A percentile compares a stretch with the other conserved stretches of the same genome.
These are phyloP conservation scores for Bruguiera parviflora DNA, from an alignment of 345 rosid species.

Conservation along the genomic window DNA sequence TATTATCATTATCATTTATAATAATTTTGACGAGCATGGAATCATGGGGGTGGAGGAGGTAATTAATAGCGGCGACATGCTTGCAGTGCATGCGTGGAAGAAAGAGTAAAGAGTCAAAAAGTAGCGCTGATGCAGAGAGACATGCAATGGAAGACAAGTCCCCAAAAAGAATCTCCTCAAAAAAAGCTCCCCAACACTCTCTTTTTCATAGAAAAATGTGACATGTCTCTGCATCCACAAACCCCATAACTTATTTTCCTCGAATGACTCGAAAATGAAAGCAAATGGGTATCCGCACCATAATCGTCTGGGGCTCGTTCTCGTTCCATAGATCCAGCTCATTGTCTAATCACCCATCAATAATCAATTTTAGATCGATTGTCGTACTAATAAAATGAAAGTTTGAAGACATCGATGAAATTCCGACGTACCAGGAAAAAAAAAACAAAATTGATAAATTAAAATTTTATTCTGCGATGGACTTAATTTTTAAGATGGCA, in stretches of 20 bases:
- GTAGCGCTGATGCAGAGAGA: background rate
- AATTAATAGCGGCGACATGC: constrained; percentile 6
- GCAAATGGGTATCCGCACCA: background rate
- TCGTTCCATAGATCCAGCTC: too few relatives aligned
- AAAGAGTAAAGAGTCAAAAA: constrained; percentile 8
- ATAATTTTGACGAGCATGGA: too few relatives aligned
- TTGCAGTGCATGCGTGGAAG: constrained; percentile 1
- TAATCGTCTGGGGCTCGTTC: background rate
- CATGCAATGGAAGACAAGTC: constrained; percentile 22
- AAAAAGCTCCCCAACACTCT: constrained; percentile 17
- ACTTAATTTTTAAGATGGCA: too few relatives aligned
- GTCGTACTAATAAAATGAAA: too few relatives aligned
- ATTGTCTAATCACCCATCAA: too few relatives aligned
- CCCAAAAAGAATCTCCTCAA: constrained; percentile 25
- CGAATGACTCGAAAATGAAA: background rate
- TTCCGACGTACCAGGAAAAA: too few relatives aligned
- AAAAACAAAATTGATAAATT: too few relatives aligned
- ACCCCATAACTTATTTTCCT: constrained; percentile 10
- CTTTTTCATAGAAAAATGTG: constrained; percentile 7
- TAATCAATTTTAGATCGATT: too few relatives aligned
- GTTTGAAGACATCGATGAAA: too few relatives aligned
- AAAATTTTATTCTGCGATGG: too few relatives aligned
- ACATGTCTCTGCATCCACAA: constrained; percentile 21
- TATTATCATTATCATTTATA: too few relatives aligned
- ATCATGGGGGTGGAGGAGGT: background rate